phyloP scores from a whole-genome alignment of 345 rosid genomes.

The Sisymbrium irio region DNA sequence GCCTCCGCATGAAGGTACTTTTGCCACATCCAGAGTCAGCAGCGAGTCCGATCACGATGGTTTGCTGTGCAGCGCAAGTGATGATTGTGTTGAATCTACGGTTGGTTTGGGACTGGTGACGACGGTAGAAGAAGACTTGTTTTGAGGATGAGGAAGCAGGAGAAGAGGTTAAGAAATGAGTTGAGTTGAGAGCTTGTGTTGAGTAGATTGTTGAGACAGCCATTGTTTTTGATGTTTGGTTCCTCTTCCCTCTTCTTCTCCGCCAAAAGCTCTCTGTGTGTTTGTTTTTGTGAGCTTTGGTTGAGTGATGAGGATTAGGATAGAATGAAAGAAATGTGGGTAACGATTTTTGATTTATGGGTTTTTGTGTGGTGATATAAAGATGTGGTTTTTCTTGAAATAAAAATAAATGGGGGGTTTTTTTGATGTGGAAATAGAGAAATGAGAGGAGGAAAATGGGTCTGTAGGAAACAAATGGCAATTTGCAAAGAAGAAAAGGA shows the following conservation, averaged over 20 bases:
- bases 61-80: conserved; percentile 61
- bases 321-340: conserved; percentile 33
- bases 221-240: conserved; percentile 38
- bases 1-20: conserved; percentile 89
- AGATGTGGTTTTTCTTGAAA: conserved; percentile 9
- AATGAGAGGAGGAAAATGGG: conserved; percentile 39
- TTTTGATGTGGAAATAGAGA: conserved; percentile 27
- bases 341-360: conserved; percentile 22
- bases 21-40: conserved; percentile 97
- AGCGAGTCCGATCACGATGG: conserved; percentile 85
- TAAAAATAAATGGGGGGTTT: not conserved
- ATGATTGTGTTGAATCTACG: conserved; percentile 43
- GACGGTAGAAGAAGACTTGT: conserved; percentile 51
- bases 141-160: conserved; percentile 46
- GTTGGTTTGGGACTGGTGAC: conserved; percentile 30
- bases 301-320: conserved; percentile 35
- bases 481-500: conserved; percentile 31
- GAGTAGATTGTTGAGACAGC: conserved; percentile 73
- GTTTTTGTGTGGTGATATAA: conserved; percentile 32
- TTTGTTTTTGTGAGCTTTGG: conserved; percentile 24
- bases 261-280: conserved; percentile 31
- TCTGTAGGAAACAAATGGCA: conserved; percentile 45
- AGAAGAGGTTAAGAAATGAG: conserved; percentile 60
- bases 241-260: conserved; percentile 30
- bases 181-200: conserved; percentile 62